Evolutionary conservation across 2,329 filamentous ascomycete species (phyloP).

Genomic region (Epichloe glyceriae): DNA sequence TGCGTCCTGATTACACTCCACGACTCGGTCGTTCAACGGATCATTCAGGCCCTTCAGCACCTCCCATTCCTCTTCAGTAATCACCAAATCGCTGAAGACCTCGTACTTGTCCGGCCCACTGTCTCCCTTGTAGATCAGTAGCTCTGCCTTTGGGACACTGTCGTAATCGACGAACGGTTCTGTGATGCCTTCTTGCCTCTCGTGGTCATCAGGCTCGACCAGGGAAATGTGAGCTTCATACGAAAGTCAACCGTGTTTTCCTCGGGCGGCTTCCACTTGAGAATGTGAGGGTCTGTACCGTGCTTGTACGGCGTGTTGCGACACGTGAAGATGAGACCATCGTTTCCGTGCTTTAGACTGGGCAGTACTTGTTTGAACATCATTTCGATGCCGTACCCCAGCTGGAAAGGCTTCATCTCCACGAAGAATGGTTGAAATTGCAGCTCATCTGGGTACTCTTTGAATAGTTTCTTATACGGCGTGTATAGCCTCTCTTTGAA

Average conservation of each 20-base stretch:
- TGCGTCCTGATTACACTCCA: slow-evolving; percentile 78
- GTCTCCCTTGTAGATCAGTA: slow-evolving; percentile 57
- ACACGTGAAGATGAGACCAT: slow-evolving; percentile 97
- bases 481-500: slow-evolving; percentile 66
- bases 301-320: slow-evolving; percentile 72
- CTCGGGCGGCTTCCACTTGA: slow-evolving; percentile 94
- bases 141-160: slow-evolving; percentile 56
- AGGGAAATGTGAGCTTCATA: slow-evolving; percentile 64
- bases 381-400: slow-evolving; percentile 77
- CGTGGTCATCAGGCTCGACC: slow-evolving; percentile 53
- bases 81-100: slow-evolving; percentile 51
- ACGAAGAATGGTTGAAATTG: slow-evolving; percentile 65
- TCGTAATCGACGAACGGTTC: slow-evolving; percentile 67
- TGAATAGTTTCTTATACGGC: slow-evolving; percentile 52
- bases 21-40: slow-evolving; percentile 73
- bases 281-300: slow-evolving; percentile 83
- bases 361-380: slow-evolving; percentile 86
- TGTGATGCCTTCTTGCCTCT: slow-evolving; percentile 52
- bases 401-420: slow-evolving; percentile 79
- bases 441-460: slow-evolving; percentile 55
- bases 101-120: slow-evolving; percentile 41
- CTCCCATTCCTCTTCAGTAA: slow-evolving; percentile 75
- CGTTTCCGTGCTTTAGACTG: slow-evolving; percentile 78
- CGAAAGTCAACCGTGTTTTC: slow-evolving; percentile 95
- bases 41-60: slow-evolving; percentile 58